phyloP scores from a whole-genome alignment of 768 basidiomycete species.

The Lactifluus subvellereus region DNA sequence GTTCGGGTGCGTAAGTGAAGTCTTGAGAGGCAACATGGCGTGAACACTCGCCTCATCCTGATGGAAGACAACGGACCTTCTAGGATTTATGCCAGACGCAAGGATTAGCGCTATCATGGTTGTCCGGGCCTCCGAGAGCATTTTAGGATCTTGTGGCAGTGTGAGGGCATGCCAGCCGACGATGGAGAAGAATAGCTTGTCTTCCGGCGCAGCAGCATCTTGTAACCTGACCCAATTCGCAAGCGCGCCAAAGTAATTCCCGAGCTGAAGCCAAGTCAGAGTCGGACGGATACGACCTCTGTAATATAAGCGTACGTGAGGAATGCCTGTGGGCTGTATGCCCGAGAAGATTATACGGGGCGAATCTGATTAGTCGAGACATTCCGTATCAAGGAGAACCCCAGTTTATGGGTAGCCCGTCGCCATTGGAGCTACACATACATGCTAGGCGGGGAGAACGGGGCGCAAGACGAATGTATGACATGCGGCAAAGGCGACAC shows the following conservation, averaged over 20 bases:
- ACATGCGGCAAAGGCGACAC: no score
- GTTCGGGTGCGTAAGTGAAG: background rate
- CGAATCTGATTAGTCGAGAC: background rate
- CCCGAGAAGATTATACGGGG: conserved; percentile 70
- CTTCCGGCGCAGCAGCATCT: conserved; percentile 47
- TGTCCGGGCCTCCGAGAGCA: conserved; percentile 53
- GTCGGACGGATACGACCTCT: background rate
- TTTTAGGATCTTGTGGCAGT: conserved; percentile 74
- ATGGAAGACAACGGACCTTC: conserved; percentile 69
- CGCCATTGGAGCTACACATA: no score
- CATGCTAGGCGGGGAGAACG: no score
- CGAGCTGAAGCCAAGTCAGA: conserved; percentile 49
- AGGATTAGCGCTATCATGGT: conserved; percentile 81
- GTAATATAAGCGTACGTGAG: conserved; percentile 54
- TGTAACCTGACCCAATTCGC: conserved; percentile 86
- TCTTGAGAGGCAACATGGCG: background rate
- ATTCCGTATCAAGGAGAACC: background rate
- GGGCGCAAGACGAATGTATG: no score
- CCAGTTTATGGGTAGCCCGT: background rate
- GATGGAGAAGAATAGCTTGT: conserved; percentile 74
- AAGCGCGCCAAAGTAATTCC: conserved; percentile 89
- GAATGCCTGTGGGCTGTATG: conserved; percentile 89
- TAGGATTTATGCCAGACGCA: conserved; percentile 79
- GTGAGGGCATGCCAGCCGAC: conserved; percentile 96
- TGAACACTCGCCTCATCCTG: conserved; percentile 67